phyloP scores from a whole-genome alignment of 106 monocot species.

The Dendrobium nobile region DNA sequence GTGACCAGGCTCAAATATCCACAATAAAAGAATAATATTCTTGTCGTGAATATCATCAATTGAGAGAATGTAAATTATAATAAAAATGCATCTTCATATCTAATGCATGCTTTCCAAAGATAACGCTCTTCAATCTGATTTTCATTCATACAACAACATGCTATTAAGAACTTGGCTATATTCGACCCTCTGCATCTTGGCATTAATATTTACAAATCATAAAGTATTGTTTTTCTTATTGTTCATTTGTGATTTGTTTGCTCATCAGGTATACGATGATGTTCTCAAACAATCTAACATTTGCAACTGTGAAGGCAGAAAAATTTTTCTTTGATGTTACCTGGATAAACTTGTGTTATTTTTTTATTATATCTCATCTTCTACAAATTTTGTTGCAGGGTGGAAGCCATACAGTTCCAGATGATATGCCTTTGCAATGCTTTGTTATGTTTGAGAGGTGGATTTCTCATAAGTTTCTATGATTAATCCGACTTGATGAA shows the following conservation, averaged over 20 bases:
- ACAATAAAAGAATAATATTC: too few species aligned
- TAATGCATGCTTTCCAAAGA: too few species aligned
- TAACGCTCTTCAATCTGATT: too few species aligned
- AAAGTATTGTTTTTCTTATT: too few species aligned
- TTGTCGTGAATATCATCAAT: too few species aligned
- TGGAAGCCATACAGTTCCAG: neutral
- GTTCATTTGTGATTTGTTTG: neutral
- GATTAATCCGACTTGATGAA: neutral
- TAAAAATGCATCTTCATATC: too few species aligned
- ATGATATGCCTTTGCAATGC: neutral
- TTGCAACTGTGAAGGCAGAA: neutral
- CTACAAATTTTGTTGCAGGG: neutral
- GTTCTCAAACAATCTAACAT: slow-evolving; percentile 6
- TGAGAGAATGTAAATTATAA: too few species aligned
- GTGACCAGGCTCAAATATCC: too few species aligned
- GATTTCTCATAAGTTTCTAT: neutral
- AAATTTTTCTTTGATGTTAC: neutral
- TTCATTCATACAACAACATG: too few species aligned
- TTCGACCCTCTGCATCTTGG: too few species aligned
- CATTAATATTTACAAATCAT: too few species aligned
- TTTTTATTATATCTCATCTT: neutral
- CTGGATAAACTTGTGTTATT: neutral
- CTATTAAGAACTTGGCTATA: too few species aligned
- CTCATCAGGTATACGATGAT: slow-evolving; percentile 4
- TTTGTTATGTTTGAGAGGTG: slow-evolving; percentile 3